Evolutionary conservation across 208 protist genomes (phyloP).

Genomic region (Zelonia costaricensis): DNA sequence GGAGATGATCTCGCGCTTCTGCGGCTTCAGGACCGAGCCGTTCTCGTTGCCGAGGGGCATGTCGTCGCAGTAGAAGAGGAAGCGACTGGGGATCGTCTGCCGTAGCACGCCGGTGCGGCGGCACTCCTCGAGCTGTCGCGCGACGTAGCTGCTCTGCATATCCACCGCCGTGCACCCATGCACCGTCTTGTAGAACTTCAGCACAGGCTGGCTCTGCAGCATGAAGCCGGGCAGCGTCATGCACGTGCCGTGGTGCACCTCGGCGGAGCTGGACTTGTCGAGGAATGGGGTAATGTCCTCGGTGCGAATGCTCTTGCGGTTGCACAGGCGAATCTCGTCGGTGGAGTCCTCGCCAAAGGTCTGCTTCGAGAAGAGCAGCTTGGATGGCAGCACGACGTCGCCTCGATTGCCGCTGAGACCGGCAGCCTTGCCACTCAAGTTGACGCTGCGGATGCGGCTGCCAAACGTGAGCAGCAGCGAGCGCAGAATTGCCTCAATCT

Average conservation of each 20-base stretch:
- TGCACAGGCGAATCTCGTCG: constrained; percentile 76
- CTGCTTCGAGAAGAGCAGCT: constrained; percentile 84
- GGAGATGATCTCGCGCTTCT: constrained; percentile 60
- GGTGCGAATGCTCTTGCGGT: constrained; percentile 36
- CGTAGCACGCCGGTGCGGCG: constrained; percentile 60
- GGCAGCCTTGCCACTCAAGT: constrained; percentile 71
- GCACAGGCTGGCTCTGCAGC: constrained; percentile 67
- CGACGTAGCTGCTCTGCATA: constrained; percentile 88
- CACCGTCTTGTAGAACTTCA: constrained; percentile 82
- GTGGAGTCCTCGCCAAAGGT: constrained; percentile 80
- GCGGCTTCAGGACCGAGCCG: constrained; percentile 34
- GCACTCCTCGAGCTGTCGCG: constrained; percentile 73
- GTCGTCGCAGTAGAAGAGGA: constrained; percentile 82
- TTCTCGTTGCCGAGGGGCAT: constrained; percentile 77
- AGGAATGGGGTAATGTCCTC: constrained; percentile 53
- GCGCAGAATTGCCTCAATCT: constrained; percentile 74
- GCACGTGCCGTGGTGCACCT: constrained; percentile 48
- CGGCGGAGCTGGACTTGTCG: constrained; percentile 33
- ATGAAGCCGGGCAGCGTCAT: constrained; percentile 80
- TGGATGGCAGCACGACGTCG: constrained; percentile 76
- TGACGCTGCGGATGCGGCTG: constrained; percentile 71
- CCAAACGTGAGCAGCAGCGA: constrained; percentile 76
- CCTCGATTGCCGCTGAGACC: constrained; percentile 72
- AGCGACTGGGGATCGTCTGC: constrained; percentile 51
- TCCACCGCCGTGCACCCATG: constrained; percentile 75